Percentiles rank a stretch among this genome's conserved stretches.
Conservation (phyloP, 1,284 basidiomycete species). For the Bjerkandera adusta region DNA sequence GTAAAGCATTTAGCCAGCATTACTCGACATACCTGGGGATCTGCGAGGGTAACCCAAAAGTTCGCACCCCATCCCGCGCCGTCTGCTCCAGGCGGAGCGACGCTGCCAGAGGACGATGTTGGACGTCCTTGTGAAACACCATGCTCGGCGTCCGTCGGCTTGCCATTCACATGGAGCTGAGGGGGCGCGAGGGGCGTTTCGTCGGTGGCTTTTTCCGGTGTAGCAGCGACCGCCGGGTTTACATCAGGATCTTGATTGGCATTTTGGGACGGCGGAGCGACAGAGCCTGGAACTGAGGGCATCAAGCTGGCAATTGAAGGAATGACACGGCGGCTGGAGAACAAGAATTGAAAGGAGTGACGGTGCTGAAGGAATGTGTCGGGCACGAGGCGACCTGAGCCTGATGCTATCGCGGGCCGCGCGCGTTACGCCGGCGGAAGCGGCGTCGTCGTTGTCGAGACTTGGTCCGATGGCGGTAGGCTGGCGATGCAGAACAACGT, state of each 20-base stretch:
- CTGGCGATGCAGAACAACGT: too few relatives aligned
- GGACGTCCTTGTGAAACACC: constrained; percentile 6
- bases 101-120: constrained; percentile 22
- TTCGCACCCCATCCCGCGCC: constrained; percentile 70
- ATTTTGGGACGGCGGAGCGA: not conserved
- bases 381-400: too few relatives aligned
- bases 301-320: not conserved
- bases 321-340: too few relatives aligned
- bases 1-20: constrained; percentile 14
- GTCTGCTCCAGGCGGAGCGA: constrained; percentile 35
- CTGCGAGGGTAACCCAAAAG: constrained; percentile 83
- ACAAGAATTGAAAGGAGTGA: constrained; percentile 4
- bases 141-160: constrained; percentile 11
- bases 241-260: not conserved
- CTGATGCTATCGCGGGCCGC: too few relatives aligned
- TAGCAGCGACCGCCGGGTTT: not conserved
- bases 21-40: constrained; percentile 63
- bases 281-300: not conserved
- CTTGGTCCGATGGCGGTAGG: too few relatives aligned
- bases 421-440: too few relatives aligned
- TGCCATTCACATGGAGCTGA: constrained; percentile 28
- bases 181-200: constrained; percentile 17
- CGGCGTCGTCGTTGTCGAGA: too few relatives aligned
- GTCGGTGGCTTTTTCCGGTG: not conserved
- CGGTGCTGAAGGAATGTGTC: too few relatives aligned